phyloP scores from a whole-genome alignment of 352 stramenopile genomes.

The Phytophthora nicotianae region DNA sequence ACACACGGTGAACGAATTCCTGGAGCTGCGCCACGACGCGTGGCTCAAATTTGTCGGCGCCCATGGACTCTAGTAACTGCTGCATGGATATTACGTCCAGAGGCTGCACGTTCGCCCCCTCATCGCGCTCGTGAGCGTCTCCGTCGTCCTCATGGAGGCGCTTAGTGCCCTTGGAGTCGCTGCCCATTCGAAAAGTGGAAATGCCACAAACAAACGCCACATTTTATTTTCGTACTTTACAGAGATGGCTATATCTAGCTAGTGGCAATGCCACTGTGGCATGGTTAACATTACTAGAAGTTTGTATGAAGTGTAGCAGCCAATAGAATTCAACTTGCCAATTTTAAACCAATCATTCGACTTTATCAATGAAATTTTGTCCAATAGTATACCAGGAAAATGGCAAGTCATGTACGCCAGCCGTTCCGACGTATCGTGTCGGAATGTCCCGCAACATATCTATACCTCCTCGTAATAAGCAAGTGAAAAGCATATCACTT shows the following conservation, averaged over 20 bases:
- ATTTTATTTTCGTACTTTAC: slow-evolving; percentile 10
- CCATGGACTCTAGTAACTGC: slow-evolving; percentile 79
- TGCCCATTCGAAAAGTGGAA: slow-evolving; percentile 45
- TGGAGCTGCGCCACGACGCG: slow-evolving; percentile 82
- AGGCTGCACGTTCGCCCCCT: slow-evolving; percentile 49
- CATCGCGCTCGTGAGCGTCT: slow-evolving; percentile 38
- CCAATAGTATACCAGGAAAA: too few species aligned
- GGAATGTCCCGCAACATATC: too few species aligned
- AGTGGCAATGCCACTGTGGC: too few species aligned
- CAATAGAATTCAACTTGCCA: too few species aligned
- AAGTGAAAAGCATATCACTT: background rate
- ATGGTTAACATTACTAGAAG: too few species aligned
- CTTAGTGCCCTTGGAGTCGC: slow-evolving; percentile 43
- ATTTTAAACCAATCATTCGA: too few species aligned
- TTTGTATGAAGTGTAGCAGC: too few species aligned
- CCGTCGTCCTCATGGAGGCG: slow-evolving; percentile 71
- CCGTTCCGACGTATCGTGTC: too few species aligned
- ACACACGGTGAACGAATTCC: slow-evolving; percentile 82
- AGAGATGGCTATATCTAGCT: too few species aligned
- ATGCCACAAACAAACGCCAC: slow-evolving; percentile 12
- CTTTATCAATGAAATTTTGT: too few species aligned
- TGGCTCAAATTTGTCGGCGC: slow-evolving; percentile 77
- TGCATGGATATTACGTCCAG: slow-evolving; percentile 68
- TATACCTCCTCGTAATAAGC: too few species aligned
- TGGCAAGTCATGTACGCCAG: too few species aligned